Evolutionary conservation across 1,284 basidiomycete genomes (phyloP).

Genomic region (Waitea zeae): DNA sequence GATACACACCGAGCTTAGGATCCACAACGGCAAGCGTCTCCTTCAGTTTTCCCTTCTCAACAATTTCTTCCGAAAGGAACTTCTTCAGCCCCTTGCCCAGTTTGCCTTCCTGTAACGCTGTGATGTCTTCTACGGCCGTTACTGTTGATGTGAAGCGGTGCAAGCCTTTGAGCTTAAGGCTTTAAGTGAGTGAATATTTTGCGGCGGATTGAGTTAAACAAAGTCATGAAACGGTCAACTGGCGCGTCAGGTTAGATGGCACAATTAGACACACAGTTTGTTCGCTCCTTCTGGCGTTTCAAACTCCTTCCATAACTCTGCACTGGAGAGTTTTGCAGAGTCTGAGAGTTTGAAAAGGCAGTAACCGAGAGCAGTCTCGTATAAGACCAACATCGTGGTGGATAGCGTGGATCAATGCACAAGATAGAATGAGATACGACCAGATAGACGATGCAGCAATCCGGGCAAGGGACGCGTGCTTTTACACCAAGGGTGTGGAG

Average conservation of each 20-base stretch:
- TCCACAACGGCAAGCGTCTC: slow-evolving; percentile 84
- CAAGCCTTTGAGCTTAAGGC: slow-evolving; percentile 86
- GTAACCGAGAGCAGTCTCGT: slow-evolving; percentile 84
- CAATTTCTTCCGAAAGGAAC: slow-evolving; percentile 80
- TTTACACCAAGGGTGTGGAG: too few relatives aligned
- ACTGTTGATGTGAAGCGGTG: slow-evolving; percentile 96
- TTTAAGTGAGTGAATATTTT: slow-evolving; percentile 15
- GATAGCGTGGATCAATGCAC: not conserved
- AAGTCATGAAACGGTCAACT: slow-evolving; percentile 2
- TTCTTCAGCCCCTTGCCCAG: slow-evolving; percentile 86
- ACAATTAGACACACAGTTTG: slow-evolving; percentile 56
- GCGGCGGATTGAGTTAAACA: slow-evolving; percentile 3
- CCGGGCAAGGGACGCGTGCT: not conserved
- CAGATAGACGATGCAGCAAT: slow-evolving; percentile 3
- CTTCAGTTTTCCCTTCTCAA: slow-evolving; percentile 79
- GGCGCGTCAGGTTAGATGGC: too few relatives aligned
- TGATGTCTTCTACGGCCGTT: slow-evolving; percentile 70
- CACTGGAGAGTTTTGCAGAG: slow-evolving; percentile 74
- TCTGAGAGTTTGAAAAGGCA: slow-evolving; percentile 96
- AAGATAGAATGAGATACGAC: slow-evolving; percentile 6
- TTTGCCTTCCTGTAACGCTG: slow-evolving; percentile 85
- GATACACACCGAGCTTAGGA: slow-evolving; percentile 77
- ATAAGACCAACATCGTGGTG: slow-evolving; percentile 60
- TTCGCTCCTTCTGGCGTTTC: slow-evolving; percentile 82
- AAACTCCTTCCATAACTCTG: slow-evolving; percentile 85